phyloP scores from a whole-genome alignment of 1,284 basidiomycete species.

The Caloboletus firmus region DNA sequence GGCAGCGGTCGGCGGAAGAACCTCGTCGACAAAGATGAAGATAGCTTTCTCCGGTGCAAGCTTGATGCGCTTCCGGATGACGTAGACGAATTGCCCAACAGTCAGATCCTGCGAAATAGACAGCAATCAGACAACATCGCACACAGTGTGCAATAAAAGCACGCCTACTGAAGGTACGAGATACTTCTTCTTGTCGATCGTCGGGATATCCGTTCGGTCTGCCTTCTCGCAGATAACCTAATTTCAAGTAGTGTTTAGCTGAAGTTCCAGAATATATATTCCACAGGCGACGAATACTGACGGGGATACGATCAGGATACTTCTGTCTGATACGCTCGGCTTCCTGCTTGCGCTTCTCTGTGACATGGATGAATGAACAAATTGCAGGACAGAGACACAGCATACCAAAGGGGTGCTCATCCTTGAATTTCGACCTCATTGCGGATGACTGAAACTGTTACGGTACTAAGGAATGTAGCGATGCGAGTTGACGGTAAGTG shows the following conservation, averaged over 20 bases:
- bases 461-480: background rate
- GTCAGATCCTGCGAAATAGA: constrained; percentile 77
- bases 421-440: constrained; percentile 99
- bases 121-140: constrained; percentile 23
- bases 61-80: constrained; percentile 99
- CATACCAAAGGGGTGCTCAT: constrained; percentile 97
- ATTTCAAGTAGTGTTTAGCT: constrained; percentile 20
- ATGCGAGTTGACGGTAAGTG: constrained; percentile 10
- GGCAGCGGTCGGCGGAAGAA: constrained; percentile 96
- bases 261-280: constrained; percentile 11
- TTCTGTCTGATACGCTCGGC: constrained; percentile 97
- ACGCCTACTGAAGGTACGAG: constrained; percentile 87
- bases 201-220: constrained; percentile 97
- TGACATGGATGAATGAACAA: constrained; percentile 20
- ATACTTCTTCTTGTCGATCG: constrained; percentile 99
- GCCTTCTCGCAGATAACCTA: constrained; percentile 99
- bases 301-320: constrained; percentile 97
- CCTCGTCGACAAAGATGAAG: constrained; percentile 99
- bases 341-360: constrained; percentile 98
- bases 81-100: constrained; percentile 99
- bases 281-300: constrained; percentile 44
- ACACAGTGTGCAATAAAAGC: constrained; percentile 1
- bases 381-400: constrained; percentile 30
- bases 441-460: constrained; percentile 5
- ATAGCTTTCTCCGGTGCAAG: constrained; percentile 99